Evolutionary conservation across 1,284 basidiomycete genomes (phyloP).

Genomic region (Cryptococcus maquisensis): DNA sequence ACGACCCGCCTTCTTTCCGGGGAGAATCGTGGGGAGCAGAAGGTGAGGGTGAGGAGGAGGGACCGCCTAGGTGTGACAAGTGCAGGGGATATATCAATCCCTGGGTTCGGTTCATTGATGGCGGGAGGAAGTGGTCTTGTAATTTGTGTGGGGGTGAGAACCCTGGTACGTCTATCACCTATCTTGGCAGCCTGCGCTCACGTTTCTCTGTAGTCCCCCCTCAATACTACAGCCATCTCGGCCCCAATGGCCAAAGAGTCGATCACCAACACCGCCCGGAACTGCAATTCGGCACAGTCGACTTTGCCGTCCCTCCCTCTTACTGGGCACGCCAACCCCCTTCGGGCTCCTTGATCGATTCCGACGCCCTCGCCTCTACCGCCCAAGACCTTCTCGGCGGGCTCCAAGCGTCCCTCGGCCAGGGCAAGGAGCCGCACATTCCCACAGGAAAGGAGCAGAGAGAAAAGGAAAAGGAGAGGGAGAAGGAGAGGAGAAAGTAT

Average conservation of each 20-base stretch:
- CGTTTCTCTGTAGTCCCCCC: constrained; percentile 57
- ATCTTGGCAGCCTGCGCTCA: neutral
- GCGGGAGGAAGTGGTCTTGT: constrained; percentile 85
- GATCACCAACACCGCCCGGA: constrained; percentile 83
- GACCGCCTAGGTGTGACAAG: constrained; percentile 78
- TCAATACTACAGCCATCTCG: constrained; percentile 83
- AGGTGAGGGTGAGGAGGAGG: constrained; percentile 48
- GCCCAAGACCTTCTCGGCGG: constrained; percentile 43
- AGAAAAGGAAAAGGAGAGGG: constrained; percentile 28
- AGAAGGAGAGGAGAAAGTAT: constrained; percentile 31
- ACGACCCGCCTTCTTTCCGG: constrained; percentile 67
- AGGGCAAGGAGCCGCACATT: constrained; percentile 16
- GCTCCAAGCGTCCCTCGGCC: constrained; percentile 39
- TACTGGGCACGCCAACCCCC: constrained; percentile 74
- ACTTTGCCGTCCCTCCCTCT: constrained; percentile 77
- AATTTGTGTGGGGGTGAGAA: constrained; percentile 84
- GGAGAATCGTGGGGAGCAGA: neutral
- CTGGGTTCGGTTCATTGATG: constrained; percentile 83
- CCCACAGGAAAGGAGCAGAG: constrained; percentile 14
- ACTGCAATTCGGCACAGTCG: constrained; percentile 84
- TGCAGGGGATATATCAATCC: constrained; percentile 94
- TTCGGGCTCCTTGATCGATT: constrained; percentile 51
- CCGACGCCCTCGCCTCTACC: constrained; percentile 39
- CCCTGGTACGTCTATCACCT: constrained; percentile 59
- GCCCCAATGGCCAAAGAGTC: constrained; percentile 71